phyloP scores from a whole-genome alignment of 1,139 yeast species.

The Yarrowia galli region DNA sequence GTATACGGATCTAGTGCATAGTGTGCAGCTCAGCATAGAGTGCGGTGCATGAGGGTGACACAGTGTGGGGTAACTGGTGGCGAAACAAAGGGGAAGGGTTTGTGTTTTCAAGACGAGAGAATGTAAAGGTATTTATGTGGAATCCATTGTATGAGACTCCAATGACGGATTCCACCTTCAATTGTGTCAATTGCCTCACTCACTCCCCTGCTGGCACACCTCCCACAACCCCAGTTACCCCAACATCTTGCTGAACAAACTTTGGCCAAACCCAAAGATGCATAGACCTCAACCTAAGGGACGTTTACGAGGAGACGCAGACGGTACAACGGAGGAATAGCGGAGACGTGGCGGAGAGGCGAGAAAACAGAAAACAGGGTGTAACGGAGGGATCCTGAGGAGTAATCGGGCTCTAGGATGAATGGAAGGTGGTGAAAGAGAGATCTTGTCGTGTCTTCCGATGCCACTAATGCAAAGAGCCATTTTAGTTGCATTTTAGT shows the following conservation, averaged over 20 bases:
- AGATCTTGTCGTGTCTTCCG: too few species aligned
- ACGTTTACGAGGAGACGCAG: constrained; percentile 14
- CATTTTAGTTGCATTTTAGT: not conserved
- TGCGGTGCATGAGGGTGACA: not conserved
- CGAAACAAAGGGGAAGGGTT: too few species aligned
- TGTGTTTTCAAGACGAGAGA: too few species aligned
- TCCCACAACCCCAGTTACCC: too few species aligned
- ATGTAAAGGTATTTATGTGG: too few species aligned
- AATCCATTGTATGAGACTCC: too few species aligned
- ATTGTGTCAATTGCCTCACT: too few species aligned
- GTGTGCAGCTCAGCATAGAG: not conserved
- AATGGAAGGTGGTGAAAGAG: too few species aligned
- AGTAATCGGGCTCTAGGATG: too few species aligned
- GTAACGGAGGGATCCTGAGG: too few species aligned
- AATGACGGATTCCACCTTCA: too few species aligned
- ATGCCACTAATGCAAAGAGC: constrained; percentile 4
- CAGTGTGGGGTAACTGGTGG: constrained; percentile 19
- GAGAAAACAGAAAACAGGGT: not conserved
- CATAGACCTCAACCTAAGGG: constrained; percentile 25
- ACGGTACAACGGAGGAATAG: constrained; percentile 31
- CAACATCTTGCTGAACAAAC: constrained; percentile 10
- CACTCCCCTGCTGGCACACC: too few species aligned
- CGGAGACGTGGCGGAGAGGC: constrained; percentile 19
- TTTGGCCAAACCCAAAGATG: not conserved
- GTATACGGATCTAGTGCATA: constrained; percentile 31